Base-by-base conservation (phyloP, 2,329 filamentous ascomycete genomes). In the Aspergillus novoparasiticus region DNA sequence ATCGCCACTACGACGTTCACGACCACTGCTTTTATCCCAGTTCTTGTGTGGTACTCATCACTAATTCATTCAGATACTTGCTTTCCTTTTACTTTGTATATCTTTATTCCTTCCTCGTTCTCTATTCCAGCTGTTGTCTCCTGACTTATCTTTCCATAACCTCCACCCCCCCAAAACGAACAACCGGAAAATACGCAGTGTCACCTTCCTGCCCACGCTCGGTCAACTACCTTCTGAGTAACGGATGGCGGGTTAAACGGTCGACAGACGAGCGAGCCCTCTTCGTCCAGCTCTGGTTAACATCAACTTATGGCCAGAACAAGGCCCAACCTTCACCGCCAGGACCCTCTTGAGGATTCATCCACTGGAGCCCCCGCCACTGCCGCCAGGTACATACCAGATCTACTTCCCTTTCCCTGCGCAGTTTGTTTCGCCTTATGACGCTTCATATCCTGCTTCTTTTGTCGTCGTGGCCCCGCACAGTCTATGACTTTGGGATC, bases 241-340 rank as follows among this genome's bases (percentile, higher is more conserved):
- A 73, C 77, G 77, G 72, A 81, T 81, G 80, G 80, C 79, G 75
- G 76, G 74, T 77, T 79, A 72, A 76, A 72, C 71, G 72, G 76
- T 69, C 64, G 67, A 72, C 68, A 67, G 63, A 74, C 70, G 67
- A 76, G 69, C 71, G 72, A 72, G 66, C 71, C 67, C 64, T 69
- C 72, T 62, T 64, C 68, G 73, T 71, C 69, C 56, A 72, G 69
- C 69, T 71, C 70, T 69, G 65, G 57, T 64, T 72, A 74, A 65
- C 74, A 70, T 71, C 71, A 75, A 80, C 78, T 76, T 80, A 81
- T 82, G 80, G 79, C 79, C 77, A 80, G 77, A 72, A 78, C 77
- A 79, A 79, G 75, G 76, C 75, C 77, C 73, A 76, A 75, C 74
- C 69, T 72, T 76, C 75, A 77, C 72, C 76, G 75, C 71, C 78